Evolutionary conservation across 345 rosid species (phyloP), one percentile per base, ranked within the genome.

Genomic region (Camelina sativa): DNA sequence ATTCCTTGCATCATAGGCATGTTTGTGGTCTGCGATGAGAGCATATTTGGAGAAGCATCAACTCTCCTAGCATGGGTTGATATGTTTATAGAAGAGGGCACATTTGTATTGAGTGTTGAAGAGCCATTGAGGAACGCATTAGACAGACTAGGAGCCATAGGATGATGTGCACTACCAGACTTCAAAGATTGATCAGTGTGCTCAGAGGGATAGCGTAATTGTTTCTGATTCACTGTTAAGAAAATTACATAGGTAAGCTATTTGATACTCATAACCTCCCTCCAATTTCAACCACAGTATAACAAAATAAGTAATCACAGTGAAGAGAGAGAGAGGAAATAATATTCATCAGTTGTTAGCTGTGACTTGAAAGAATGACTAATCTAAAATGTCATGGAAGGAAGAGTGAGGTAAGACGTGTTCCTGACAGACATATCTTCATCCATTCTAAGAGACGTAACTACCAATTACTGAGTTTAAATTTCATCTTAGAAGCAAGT

Each of bases 1-100:
- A 92, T 76, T 78, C 90, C 97, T 64, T 84, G 92, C 81, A 89
- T 84, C 79, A 96, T 77, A 69, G 84, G 88, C 76, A 89, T 80
- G 80, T 83, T 90, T 74, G 93, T 76, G 81, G 77, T 78, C 76
- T 90, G 97, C 8, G 85, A 81, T 68, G 93, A 80, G 76, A 90
- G 79, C 85, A 92, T 82, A 81, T 73, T 84, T 28, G 85, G 71
- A 34, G 84, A 77, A 41, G 84, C 78, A 84, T 89, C 91, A 70
- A 87, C 86, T 81, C 93, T 83, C 61, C 83, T 80, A 52, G 85
- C 69, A 76, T 84, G 96, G 11, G 89, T 83, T 75, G 97, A 80
- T 73, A 95, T 84, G 65, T 86, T 91, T 69, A 88, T 83, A 62
- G 86, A 79, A 77, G 88, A n/a, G 44, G 81, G 88, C 67, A 88